Evolutionary conservation across 352 stramenopile species (phyloP), one percentile per base, ranked within the genome.

Genomic region (Aphanomyces euteiches): DNA sequence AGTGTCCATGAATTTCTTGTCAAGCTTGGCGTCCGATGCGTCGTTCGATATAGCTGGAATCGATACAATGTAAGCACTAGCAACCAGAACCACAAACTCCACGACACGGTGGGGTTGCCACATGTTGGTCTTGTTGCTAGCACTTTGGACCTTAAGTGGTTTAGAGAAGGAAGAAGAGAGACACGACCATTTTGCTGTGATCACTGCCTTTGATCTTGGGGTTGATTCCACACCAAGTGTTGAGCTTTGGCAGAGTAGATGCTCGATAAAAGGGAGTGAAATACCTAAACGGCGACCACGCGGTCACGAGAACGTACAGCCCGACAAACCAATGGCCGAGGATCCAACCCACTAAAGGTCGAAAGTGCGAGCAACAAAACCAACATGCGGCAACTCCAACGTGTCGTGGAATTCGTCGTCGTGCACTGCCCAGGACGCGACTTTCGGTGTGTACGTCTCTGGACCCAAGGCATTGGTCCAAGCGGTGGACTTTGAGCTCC

Each of bases 91-190:
- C 15, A 88, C 21, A 17, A 87, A 68, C 73, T 95, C 87, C 67
- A 92, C 77, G 56, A 93, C 68, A 7, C 87, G 84, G 75, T 95
- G 85, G 43, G 92, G 72, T 7, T 85, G 87, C 87, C 87, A 95
- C 60, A 83, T 73, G n/a, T 73, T 56, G 21, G 28, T 28, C 28
- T 28, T 28, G 28, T 28, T 28, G 28, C 73, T 63, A 37, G 79
- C 78, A 56, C 82, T 72, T n/a, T 90, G 77, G 7, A 95, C 69
- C 40, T 86, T 85, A n/a, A n/a, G n/a, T n/a, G n/a, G n/a, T n/a
- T n/a, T n/a, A 77, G 10, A 90, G 69, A 45, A 77, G 72, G 43
- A 89, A 80, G 67, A 78, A 89, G 7, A 75, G 74, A 4, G 78
- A 78, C 10, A 82, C 65, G 77, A 90, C 85, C 67, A 89, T 82